Evolutionary conservation across 805 yeast genomes (phyloP).

Genomic region (Yarrowia divulgata): DNA sequence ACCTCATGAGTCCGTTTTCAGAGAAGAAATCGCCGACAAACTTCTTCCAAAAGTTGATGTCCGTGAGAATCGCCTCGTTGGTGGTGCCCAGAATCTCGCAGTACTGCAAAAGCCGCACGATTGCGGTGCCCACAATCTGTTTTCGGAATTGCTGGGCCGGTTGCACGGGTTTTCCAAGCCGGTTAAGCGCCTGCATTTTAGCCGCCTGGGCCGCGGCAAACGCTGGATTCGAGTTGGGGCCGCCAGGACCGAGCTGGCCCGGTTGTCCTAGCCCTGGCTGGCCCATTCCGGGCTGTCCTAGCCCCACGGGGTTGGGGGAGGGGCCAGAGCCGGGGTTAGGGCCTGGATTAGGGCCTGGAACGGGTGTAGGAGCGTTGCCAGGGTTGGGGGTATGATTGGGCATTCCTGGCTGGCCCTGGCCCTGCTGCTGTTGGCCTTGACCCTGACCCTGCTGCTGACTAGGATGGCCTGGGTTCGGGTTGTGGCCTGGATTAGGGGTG

Average conservation of each 20-base stretch:
- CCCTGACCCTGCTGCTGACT: neutral
- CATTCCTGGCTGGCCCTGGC: neutral
- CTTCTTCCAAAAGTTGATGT: constrained; percentile 59
- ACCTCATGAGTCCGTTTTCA: constrained; percentile 58
- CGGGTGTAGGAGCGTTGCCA: constrained; percentile 10
- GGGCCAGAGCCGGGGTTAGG: neutral
- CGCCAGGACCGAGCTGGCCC: constrained; percentile 9
- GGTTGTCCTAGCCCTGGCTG: constrained; percentile 15
- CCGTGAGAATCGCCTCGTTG: constrained; percentile 54
- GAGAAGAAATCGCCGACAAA: constrained; percentile 61
- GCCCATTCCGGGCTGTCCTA: constrained; percentile 14
- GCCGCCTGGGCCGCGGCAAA: constrained; percentile 26
- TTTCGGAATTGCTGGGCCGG: constrained; percentile 47
- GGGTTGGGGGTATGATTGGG: constrained; percentile 18
- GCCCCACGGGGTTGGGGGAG: neutral
- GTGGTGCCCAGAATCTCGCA: constrained; percentile 57
- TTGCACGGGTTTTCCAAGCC: constrained; percentile 40
- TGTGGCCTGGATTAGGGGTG: constrained; percentile 5
- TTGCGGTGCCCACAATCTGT: constrained; percentile 57
- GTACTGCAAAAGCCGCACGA: constrained; percentile 59
- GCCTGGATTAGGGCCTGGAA: constrained; percentile 7
- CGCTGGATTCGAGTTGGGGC: constrained; percentile 37
- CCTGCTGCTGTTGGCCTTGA: neutral
- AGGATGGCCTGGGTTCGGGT: neutral
- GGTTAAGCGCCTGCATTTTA: constrained; percentile 37